Conservation (phyloP, 306 rosid genomes). For the Urtica urens region DNA sequence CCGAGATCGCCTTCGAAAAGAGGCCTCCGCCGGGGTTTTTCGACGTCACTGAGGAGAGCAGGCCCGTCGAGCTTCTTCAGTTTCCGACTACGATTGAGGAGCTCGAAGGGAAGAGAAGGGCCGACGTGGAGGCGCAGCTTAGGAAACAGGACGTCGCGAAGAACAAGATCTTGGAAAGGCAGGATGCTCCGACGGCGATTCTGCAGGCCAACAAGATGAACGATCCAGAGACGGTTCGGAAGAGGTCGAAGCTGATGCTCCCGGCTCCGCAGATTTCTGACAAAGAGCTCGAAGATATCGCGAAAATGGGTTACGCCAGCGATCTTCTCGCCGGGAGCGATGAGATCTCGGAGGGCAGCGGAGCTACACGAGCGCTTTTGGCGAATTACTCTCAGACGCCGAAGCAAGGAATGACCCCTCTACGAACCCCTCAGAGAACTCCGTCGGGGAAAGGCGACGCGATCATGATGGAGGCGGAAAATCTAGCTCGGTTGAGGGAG, state of each 20-base stretch:
- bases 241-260: conserved; percentile 87
- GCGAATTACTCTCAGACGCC: conserved; percentile 87
- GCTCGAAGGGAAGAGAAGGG: conserved; percentile 85
- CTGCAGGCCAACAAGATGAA: conserved; percentile 83
- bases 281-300: conserved; percentile 85
- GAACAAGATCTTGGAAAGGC: conserved; percentile 84
- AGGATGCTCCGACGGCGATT: conserved; percentile 85
- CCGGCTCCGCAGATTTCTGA: conserved; percentile 95
- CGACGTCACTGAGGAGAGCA: conserved; percentile 68
- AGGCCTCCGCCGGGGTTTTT: conserved; percentile 91
- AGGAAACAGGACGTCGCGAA: conserved; percentile 78
- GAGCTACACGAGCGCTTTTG: conserved; percentile 80
- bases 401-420: conserved; percentile 60
- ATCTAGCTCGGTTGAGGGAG: conserved; percentile 87
- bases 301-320: conserved; percentile 90
- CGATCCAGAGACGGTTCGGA: conserved; percentile 88
- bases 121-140: conserved; percentile 62
- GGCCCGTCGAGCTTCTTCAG: conserved; percentile 58
- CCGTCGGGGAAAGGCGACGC: conserved; percentile 91
- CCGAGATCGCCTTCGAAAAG: conserved; percentile 89
- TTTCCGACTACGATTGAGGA: conserved; percentile 91
- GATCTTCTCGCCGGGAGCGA: conserved; percentile 70
- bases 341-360: conserved; percentile 60
- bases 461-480: conserved; percentile 95
- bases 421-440: conserved; percentile 85